Conservation (phyloP, 2,329 filamentous ascomycete genomes). For the Periconia sp. region DNA sequence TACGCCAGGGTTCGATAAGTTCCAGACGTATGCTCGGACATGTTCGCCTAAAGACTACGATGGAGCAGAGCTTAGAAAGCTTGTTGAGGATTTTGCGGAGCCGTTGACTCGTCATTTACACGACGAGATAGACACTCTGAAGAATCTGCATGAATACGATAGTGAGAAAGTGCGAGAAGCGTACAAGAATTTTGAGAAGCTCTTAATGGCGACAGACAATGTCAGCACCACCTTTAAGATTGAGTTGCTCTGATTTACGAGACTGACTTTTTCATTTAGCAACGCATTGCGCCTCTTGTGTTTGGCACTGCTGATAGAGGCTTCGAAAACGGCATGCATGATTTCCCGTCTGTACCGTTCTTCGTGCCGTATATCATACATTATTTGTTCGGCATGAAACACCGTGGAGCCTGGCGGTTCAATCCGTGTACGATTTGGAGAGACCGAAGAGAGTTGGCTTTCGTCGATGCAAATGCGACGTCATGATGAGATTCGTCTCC, state of each 20-base stretch:
- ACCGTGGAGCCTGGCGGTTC: constrained; percentile 40
- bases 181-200: constrained; percentile 28
- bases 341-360: constrained; percentile 39
- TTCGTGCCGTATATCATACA: constrained; percentile 40
- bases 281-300: constrained; percentile 35
- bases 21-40: constrained; percentile 24
- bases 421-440: constrained; percentile 40
- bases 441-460: constrained; percentile 26
- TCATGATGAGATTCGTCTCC: neutral
- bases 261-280: constrained; percentile 21
- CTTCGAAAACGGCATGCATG: constrained; percentile 37
- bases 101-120: constrained; percentile 18
- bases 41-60: constrained; percentile 14
- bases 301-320: constrained; percentile 39
- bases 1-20: constrained; percentile 51
- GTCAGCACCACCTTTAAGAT: constrained; percentile 12
- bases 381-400: constrained; percentile 28
- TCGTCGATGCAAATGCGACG: neutral
- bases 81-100: constrained; percentile 21
- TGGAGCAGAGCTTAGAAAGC: constrained; percentile 7
- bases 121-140: constrained; percentile 23
- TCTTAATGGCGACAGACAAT: constrained; percentile 34
- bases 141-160: constrained; percentile 16
- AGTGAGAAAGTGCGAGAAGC: constrained; percentile 20
- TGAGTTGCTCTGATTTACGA: neutral